A percentile compares a stretch with the other conserved stretches of the same genome.
Evolutionary conservation across 192 early-diverging fungal genomes (phyloP).

Genomic region (Rhizophagus sp.): DNA sequence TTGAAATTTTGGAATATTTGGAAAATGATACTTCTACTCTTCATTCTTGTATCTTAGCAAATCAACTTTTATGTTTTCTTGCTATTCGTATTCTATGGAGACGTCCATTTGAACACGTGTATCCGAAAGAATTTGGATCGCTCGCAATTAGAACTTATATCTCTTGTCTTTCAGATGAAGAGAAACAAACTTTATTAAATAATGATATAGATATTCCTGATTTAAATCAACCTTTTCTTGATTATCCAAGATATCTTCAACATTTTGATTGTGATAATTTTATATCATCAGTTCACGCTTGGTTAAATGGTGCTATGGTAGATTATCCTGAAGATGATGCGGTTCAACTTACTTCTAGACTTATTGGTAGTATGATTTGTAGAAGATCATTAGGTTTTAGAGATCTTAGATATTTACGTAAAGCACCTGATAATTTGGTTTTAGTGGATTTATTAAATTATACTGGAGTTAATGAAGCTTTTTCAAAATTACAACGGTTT

Average conservation of each 20-base stretch:
- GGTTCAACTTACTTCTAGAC: background rate
- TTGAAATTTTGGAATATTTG: background rate
- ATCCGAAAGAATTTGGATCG: background rate
- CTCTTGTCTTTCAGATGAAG: background rate
- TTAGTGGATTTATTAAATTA: background rate
- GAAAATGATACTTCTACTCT: background rate
- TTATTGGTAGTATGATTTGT: background rate
- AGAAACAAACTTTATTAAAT: background rate
- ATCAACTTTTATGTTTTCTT: background rate
- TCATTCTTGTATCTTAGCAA: background rate
- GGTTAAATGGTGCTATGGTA: background rate
- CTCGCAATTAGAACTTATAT: background rate
- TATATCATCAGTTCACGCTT: background rate
- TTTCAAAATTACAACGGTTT: background rate
- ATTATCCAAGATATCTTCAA: background rate
- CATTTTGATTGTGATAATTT: background rate
- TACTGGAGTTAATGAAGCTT: background rate
- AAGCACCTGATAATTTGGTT: background rate
- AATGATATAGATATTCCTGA: background rate
- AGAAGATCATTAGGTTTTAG: background rate
- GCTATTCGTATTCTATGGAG: background rate
- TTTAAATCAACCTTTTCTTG: background rate
- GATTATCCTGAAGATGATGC: background rate
- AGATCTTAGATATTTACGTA: background rate
- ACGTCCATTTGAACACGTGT: background rate